Conservation (phyloP, 2,329 filamentous ascomycete species). For the Scedosporium dehoogii region DNA sequence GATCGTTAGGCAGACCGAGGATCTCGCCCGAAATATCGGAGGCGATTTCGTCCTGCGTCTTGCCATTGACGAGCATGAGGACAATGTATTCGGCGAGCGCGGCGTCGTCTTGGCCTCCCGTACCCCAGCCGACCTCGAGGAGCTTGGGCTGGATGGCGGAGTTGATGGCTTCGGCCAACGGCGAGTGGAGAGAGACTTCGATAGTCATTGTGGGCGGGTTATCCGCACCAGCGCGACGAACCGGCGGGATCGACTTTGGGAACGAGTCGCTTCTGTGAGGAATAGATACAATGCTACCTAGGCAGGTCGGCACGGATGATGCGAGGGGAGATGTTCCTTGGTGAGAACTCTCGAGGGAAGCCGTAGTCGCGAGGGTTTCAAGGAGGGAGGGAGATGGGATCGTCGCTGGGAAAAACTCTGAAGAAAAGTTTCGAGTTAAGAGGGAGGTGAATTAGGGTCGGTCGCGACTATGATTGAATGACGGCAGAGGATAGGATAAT, state of each 20-base stretch:
- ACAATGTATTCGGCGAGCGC: slow-evolving; percentile 94
- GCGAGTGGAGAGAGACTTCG: slow-evolving; percentile 67
- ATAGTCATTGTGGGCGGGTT: slow-evolving; percentile 54
- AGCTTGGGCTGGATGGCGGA: slow-evolving; percentile 81
- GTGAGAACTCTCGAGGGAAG: background rate
- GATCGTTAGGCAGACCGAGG: slow-evolving; percentile 74
- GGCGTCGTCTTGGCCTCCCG: slow-evolving; percentile 64
- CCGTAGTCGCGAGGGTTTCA: background rate
- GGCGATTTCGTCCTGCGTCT: slow-evolving; percentile 82
- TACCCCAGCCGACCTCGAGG: slow-evolving; percentile 85
- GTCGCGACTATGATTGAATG: background rate
- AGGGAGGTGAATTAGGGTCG: background rate
- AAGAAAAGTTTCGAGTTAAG: background rate
- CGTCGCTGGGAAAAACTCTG: background rate
- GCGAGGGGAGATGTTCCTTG: background rate
- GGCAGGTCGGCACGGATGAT: background rate
- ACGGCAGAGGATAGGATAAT: background rate
- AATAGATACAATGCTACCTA: background rate
- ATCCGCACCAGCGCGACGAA: background rate
- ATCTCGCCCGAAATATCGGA: slow-evolving; percentile 81
- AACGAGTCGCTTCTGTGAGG: background rate
- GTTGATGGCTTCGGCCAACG: slow-evolving; percentile 75
- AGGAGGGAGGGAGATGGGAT: background rate
- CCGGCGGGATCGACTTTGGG: background rate
- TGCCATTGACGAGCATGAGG: slow-evolving; percentile 93